Evolutionary conservation across 805 yeast species (phyloP).

Genomic region (Diddensiella caesifluorescens): DNA sequence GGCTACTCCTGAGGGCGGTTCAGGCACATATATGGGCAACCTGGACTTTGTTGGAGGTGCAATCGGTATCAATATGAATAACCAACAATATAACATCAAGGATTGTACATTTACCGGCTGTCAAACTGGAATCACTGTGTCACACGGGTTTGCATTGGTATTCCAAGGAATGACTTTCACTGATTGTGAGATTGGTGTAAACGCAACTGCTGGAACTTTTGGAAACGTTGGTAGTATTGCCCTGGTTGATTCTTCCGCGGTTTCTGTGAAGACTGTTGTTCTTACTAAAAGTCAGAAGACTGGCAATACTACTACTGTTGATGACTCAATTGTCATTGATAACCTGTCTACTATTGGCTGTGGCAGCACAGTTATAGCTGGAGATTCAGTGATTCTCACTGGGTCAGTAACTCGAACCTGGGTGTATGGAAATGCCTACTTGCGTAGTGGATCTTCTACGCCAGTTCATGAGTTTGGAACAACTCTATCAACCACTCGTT

Average conservation of each 20-base stretch:
- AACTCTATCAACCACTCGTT: background rate
- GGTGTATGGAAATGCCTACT: slow-evolving; percentile 6
- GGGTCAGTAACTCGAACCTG: slow-evolving; percentile 4
- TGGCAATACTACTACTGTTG: slow-evolving; percentile 3
- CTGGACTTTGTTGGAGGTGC: slow-evolving; percentile 8
- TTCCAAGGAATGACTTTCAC: slow-evolving; percentile 6
- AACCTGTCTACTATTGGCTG: background rate
- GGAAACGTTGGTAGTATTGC: slow-evolving; percentile 7
- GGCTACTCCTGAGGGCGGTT: slow-evolving; percentile 8
- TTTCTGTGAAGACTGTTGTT: slow-evolving; percentile 1
- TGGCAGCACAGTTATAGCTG: slow-evolving; percentile 4
- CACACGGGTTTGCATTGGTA: slow-evolving; percentile 7
- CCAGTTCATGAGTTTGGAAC: slow-evolving; percentile 2
- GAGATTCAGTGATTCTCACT: background rate
- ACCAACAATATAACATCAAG: slow-evolving; percentile 8
- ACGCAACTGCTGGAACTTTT: slow-evolving; percentile 3
- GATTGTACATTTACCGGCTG: slow-evolving; percentile 7
- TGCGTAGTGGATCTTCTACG: background rate
- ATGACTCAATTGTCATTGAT: slow-evolving; percentile 2
- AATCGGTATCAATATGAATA: slow-evolving; percentile 7
- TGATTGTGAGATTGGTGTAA: slow-evolving; percentile 2
- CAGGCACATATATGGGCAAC: slow-evolving; percentile 8
- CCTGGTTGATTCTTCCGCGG: slow-evolving; percentile 4
- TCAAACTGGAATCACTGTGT: slow-evolving; percentile 1
- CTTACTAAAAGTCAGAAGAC: slow-evolving; percentile 3